Percentiles rank a stretch among this genome's conserved stretches.
Conservation (phyloP, 2,329 filamentous ascomycete genomes). For the Colletotrichum lentis region DNA sequence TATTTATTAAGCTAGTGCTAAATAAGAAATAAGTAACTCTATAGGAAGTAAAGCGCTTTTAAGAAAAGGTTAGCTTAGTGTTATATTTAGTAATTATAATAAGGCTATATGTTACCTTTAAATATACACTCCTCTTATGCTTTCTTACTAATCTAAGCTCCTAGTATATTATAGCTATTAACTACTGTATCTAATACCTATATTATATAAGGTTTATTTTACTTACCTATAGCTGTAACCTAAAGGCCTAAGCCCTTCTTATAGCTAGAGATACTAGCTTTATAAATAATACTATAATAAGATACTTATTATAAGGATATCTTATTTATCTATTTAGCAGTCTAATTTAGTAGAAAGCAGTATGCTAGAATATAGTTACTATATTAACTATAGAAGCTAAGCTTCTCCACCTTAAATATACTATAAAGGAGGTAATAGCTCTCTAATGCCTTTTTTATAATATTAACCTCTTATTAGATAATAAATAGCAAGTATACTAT, state of each 20-base stretch:
- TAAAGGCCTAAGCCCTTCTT: no score
- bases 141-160: background rate
- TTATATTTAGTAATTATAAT: no score
- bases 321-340: background rate
- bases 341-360: background rate
- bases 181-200: background rate
- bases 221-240: background rate
- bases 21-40: no score
- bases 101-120: background rate
- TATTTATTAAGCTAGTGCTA: no score
- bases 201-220: background rate
- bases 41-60: no score
- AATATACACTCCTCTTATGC: background rate
- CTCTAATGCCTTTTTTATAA: no score
- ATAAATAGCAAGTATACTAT: no score
- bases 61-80: no score
- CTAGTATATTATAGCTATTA: background rate
- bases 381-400: background rate
- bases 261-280: no score
- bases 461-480: background rate
- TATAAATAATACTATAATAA: no score
- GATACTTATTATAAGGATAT: background rate
- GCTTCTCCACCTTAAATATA: background rate
- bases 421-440: background rate
- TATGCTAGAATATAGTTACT: background rate